Percentiles rank a stretch among this genome's conserved stretches.
These are phyloP conservation scores for Astrocystis sublimbata DNA, from an alignment of 495 filamentous ascomycete species.

Conservation along the genomic window DNA sequence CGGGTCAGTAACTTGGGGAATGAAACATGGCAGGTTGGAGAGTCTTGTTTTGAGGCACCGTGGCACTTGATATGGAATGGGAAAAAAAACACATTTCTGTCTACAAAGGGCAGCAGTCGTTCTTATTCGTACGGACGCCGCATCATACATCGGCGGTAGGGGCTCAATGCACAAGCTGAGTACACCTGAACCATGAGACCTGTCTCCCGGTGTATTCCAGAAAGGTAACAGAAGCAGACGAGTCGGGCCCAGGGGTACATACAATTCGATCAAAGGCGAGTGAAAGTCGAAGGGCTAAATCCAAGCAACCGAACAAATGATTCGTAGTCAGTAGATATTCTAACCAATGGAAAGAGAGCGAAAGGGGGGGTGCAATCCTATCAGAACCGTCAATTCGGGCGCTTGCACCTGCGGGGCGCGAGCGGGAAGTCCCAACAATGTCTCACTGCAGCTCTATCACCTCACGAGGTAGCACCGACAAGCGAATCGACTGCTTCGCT, in stretches of 20 bases:
- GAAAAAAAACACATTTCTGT: not conserved
- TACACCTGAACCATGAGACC: not conserved
- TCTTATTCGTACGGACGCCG: not conserved
- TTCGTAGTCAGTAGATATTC: not conserved
- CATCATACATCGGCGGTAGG: conserved; percentile 2
- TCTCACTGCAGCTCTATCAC: conserved; percentile 12
- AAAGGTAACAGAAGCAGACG: conserved; percentile 11
- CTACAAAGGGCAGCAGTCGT: not conserved
- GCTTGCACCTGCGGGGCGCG: conserved; percentile 10
- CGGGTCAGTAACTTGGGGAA: not conserved
- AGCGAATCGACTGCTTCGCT: not conserved
- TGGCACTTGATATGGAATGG: not conserved
- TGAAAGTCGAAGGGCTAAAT: not conserved
- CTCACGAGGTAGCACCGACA: not conserved
- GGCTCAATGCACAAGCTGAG: not conserved
- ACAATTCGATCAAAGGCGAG: not conserved
- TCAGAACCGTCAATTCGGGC: conserved; percentile 6
- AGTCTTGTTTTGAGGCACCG: not conserved
- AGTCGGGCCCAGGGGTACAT: not conserved
- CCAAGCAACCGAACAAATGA: conserved; percentile 12
- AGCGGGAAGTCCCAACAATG: conserved; percentile 14
- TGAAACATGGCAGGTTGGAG: not conserved
- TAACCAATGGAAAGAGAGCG: conserved; percentile 7
- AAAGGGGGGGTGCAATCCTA: conserved; percentile 5
- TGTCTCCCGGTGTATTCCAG: not conserved